Base-by-base conservation (phyloP, 1,139 yeast species). In the Arxiozyma telluris region DNA sequence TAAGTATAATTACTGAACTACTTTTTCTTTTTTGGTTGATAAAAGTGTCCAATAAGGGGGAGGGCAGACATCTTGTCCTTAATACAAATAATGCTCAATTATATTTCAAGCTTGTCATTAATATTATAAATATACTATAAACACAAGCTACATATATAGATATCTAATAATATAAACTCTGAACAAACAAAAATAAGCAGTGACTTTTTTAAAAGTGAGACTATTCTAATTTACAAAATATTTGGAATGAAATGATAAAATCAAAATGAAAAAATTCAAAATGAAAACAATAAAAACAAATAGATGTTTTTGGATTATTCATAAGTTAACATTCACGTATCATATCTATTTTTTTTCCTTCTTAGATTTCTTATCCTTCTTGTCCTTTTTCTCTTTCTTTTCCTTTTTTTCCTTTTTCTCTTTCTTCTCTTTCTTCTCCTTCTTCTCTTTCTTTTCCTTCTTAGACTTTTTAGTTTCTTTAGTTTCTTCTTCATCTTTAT, bases 341-440 rank as follows among this genome's bases (percentile, higher is more conserved):
- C 15, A 46, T 21, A 46, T 46, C 30, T 46, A 46, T 46, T 46
- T 46, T 41, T 46, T 46, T 46, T 46, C 48, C 27, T 46, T 46
- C 42, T 46, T 46, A 18, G 42, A 34, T 34, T 46, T 42, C 46
- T 39, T 44, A 30, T 51, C 52, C 50, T 55, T 53, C 56, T 62
- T 61, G 48, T 57, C 58, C 51, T 64, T 64, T 60, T 65, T 62
- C 47, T 60, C 60, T 53, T 71, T 68, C 62, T 73, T 74, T 57
- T 73, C 73, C 68, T 78, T 75, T 64, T 79, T 77, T 58, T 76
- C 76, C 61, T 74, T 71, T 71, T 74, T 72, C 45, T 73, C 74
- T 63, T 76, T 73, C 73, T 77, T 74, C 34, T 75, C 73, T 64
- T 77, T 73, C 72, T 79, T 73, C 55, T 76, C 71, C 65, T 76